Evolutionary conservation across 192 early-diverging fungal genomes (phyloP).

Genomic region (Thamnidium elegans): DNA sequence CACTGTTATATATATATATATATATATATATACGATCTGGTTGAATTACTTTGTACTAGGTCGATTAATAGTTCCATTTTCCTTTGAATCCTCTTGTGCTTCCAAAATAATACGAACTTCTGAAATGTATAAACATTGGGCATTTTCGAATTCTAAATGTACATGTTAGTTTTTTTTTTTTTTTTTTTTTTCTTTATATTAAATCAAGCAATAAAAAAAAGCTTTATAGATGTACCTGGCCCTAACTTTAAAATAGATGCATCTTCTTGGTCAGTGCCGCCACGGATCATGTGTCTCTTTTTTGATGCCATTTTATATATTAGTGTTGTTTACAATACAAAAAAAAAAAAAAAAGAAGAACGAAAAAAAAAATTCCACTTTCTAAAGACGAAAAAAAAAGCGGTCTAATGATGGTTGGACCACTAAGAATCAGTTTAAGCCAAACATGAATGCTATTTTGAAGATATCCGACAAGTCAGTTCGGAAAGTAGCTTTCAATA

Average conservation of each 20-base stretch:
- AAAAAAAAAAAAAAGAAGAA: background rate
- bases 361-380: background rate
- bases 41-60: slow-evolving; percentile 40
- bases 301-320: background rate
- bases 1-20: background rate
- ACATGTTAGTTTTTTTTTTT: background rate
- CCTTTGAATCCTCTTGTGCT: slow-evolving; percentile 57
- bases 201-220: background rate
- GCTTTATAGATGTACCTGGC: slow-evolving; percentile 40
- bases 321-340: background rate
- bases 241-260: slow-evolving; percentile 60
- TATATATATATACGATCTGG: background rate
- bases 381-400: no score
- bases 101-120: slow-evolving; percentile 72
- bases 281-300: slow-evolving; percentile 43
- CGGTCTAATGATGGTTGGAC: no score
- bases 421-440: no score
- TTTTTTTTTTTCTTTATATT: background rate
- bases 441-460: no score
- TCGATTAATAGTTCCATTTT: slow-evolving; percentile 46
- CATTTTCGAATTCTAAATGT: slow-evolving; percentile 59
- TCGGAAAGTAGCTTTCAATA: no score
- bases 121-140: slow-evolving; percentile 69
- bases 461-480: no score
- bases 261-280: slow-evolving; percentile 61